These are phyloP conservation scores for Fusarium sp. DNA, from an alignment of 2,329 filamentous ascomycete genomes.

Conservation along the genomic window DNA sequence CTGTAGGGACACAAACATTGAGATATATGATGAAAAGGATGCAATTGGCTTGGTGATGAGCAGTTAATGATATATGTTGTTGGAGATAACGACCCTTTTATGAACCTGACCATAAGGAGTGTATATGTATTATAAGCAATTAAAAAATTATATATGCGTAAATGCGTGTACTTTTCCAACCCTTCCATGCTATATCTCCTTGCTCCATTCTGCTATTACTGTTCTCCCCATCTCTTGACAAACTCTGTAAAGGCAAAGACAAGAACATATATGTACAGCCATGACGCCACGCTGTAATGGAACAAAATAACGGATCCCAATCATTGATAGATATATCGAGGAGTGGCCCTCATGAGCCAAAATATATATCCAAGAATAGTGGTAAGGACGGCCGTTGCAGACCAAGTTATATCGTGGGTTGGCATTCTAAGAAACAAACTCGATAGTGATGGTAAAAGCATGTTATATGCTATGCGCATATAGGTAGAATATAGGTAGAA, in stretches of 20 bases:
- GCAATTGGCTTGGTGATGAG: too few species aligned
- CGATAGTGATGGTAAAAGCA: neutral
- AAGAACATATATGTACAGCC: conserved; percentile 12
- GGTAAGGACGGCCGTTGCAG: neutral
- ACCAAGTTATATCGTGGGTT: neutral
- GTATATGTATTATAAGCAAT: conserved; percentile 7
- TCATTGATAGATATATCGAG: neutral
- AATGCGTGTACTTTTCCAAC: conserved; percentile 24
- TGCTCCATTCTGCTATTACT: conserved; percentile 17
- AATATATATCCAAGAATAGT: conserved; percentile 1
- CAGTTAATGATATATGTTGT: neutral
- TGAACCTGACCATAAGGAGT: neutral
- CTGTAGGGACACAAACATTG: neutral
- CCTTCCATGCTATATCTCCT: neutral
- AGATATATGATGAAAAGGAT: neutral
- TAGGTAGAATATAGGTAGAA: neutral
- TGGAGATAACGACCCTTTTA: neutral
- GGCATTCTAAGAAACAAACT: neutral
- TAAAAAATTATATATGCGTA: conserved; percentile 16
- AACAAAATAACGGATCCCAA: conserved; percentile 3
- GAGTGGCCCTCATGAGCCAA: neutral
- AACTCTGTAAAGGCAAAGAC: conserved; percentile 11
- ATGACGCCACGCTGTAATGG: conserved; percentile 33
- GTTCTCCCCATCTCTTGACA: conserved; percentile 11
- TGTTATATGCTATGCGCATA: neutral